phyloP scores from a whole-genome alignment of 2,329 filamentous ascomycete genomes.

The Fusarium sp. region DNA sequence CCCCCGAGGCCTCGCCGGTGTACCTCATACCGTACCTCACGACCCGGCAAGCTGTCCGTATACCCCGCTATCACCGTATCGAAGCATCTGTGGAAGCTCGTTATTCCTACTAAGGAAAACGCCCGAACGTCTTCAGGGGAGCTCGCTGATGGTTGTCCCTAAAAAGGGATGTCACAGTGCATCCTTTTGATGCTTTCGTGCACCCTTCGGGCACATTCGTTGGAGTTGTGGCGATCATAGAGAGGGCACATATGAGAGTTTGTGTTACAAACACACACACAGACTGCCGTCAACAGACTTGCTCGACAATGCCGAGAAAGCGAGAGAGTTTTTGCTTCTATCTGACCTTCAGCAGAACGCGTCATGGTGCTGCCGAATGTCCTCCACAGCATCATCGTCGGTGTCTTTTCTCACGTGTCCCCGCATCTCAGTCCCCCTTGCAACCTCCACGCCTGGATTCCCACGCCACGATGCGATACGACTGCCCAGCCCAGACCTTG shows the following conservation, averaged over 20 bases:
- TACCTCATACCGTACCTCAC: neutral
- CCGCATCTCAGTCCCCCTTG: slow-evolving; percentile 45
- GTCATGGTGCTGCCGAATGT: slow-evolving; percentile 42
- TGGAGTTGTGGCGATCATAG: slow-evolving; percentile 19
- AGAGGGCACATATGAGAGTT: slow-evolving; percentile 16
- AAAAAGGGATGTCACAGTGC: slow-evolving; percentile 25
- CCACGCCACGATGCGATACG: slow-evolving; percentile 44
- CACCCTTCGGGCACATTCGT: slow-evolving; percentile 8
- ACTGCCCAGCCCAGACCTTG: slow-evolving; percentile 40
- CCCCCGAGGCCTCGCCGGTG: slow-evolving; percentile 21
- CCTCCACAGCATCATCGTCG: slow-evolving; percentile 42
- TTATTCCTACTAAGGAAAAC: slow-evolving; percentile 44
- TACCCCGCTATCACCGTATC: slow-evolving; percentile 47
- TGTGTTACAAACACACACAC: slow-evolving; percentile 17
- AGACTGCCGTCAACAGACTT: slow-evolving; percentile 15
- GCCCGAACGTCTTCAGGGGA: slow-evolving; percentile 33
- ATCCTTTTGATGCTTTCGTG: slow-evolving; percentile 15
- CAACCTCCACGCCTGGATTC: slow-evolving; percentile 42
- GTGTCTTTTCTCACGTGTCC: slow-evolving; percentile 45
- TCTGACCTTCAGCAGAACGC: slow-evolving; percentile 30
- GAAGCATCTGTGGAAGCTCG: slow-evolving; percentile 47
- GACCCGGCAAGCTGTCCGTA: slow-evolving; percentile 40
- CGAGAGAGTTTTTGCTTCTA: slow-evolving; percentile 28
- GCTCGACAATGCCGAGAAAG: slow-evolving; percentile 12
- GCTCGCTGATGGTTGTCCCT: slow-evolving; percentile 24